Evolutionary conservation across 805 yeast species (phyloP).

Genomic region (Hanseniaspora guilliermondii): DNA sequence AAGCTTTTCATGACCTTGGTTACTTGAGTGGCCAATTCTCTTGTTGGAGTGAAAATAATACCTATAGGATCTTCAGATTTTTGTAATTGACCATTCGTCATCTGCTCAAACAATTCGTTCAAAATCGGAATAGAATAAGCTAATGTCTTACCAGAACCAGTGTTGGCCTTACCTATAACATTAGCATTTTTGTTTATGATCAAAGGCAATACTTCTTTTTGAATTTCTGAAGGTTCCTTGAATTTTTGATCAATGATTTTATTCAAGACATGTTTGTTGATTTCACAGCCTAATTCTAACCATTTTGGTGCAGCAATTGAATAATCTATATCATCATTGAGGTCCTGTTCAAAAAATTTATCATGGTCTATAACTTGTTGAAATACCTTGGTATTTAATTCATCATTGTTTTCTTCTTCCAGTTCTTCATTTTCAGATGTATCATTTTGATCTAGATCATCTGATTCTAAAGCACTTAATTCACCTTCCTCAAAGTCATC

Average conservation of each 20-base stretch:
- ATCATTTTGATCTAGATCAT: constrained; percentile 19
- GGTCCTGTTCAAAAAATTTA: constrained; percentile 22
- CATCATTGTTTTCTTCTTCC: constrained; percentile 17
- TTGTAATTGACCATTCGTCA: constrained; percentile 17
- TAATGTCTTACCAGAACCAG: constrained; percentile 94
- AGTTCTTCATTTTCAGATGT: neutral
- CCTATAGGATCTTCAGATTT: constrained; percentile 45
- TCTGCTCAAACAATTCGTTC: constrained; percentile 40
- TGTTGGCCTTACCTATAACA: constrained; percentile 88
- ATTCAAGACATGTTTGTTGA: constrained; percentile 46
- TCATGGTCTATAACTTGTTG: constrained; percentile 19
- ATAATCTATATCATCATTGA: constrained; percentile 19
- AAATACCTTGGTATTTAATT: constrained; percentile 24
- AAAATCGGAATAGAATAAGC: constrained; percentile 91
- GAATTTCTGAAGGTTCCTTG: constrained; percentile 71
- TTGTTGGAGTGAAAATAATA: constrained; percentile 81
- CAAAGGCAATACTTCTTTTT: constrained; percentile 57
- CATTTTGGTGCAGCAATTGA: constrained; percentile 47
- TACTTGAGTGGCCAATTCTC: constrained; percentile 94
- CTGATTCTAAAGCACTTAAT: constrained; percentile 22
- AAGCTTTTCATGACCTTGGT: constrained; percentile 48
- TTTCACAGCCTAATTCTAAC: constrained; percentile 31
- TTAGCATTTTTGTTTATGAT: constrained; percentile 58
- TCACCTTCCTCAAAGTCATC: constrained; percentile 27
- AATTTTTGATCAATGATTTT: constrained; percentile 53